Evolutionary conservation across 129 eudicot genomes (phyloP).

Genomic region (Mikania micrantha): DNA sequence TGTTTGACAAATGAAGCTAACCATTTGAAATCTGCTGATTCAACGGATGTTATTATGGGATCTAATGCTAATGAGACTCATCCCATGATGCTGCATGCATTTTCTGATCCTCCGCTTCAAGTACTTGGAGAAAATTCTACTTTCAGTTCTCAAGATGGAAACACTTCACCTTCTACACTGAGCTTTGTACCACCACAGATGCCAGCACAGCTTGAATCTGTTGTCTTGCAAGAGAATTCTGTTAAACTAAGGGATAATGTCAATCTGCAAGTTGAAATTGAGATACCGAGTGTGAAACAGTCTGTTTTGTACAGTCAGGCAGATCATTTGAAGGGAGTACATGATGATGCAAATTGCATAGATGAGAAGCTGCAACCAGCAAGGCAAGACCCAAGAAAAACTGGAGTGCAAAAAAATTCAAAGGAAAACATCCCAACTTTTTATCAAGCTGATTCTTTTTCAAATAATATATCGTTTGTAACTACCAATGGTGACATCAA

Average conservation of each 20-base stretch:
- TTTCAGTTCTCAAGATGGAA: constrained; percentile 9
- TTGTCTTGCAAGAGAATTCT: constrained; percentile 18
- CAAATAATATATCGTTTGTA: constrained; percentile 7
- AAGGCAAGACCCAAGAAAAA: constrained; percentile 5
- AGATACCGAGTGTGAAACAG: constrained; percentile 7
- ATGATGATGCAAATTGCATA: constrained; percentile 2
- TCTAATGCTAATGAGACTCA: constrained; percentile 6
- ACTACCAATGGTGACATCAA: constrained; percentile 8
- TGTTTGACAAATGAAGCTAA: neutral
- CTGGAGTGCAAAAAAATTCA: neutral
- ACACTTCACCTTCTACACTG: neutral
- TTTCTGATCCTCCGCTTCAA: constrained; percentile 8
- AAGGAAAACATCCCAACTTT: constrained; percentile 19
- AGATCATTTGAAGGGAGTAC: constrained; percentile 1
- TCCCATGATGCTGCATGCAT: constrained; percentile 2
- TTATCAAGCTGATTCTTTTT: constrained; percentile 12
- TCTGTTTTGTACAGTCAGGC: constrained; percentile 14
- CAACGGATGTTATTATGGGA: neutral
- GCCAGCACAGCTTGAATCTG: constrained; percentile 14
- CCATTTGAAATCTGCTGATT: constrained; percentile 1
- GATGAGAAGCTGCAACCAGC: constrained; percentile 8
- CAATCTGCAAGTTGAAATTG: neutral
- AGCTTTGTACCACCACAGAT: neutral
- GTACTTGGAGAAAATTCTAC: constrained; percentile 1
- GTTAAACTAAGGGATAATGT: constrained; percentile 7